Base-by-base conservation (phyloP, 495 filamentous ascomycete genomes). In the Immersiella caudata region DNA sequence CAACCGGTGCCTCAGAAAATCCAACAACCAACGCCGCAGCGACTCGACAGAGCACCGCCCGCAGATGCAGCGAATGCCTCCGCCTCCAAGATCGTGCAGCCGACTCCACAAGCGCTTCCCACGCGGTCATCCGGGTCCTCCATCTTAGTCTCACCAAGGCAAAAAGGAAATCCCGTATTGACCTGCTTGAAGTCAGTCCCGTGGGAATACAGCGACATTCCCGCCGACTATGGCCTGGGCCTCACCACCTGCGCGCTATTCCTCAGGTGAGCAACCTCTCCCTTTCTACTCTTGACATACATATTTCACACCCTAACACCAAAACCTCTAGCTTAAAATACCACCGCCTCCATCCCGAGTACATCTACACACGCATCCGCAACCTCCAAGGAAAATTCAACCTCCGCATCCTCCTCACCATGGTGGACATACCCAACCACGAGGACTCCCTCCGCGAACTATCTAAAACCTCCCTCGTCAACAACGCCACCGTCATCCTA, bases 171-270 rank as follows among this genome's bases (percentile, higher is more conserved):
- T 75, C 96, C 96, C 0, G 91, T 97, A 61, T 81, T 99, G 56
- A 90, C 91, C 65, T 85, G 90, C 74, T 84, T 99, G 61, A 88
- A 88, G 59, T 87, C 90, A 3, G 78, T 96, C n/a, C 86, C 93
- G 0, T 99, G 95, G 95, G 95, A 98, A 78, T 99, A 97, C 75
- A 91, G 91, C 50, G 93, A 97, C 75, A 97, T 96, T 9, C 90
- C 90, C 0, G 91, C 94, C 20, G 95, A 99, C 78, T 99, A 96
- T 74, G 90, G 92, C 9, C 82, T 99, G 2, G 95, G 95, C 6
- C 72, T 82, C 24, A 97, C 93, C 0, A 94, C 94, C 20, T 97
- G 94, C 69, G 93, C 91, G 1, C 82, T 99, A 7, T 99, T 98
- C 73, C 84, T 99, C 18, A 75, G 74, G 77, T 78, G 1, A 18